Percentiles rank a stretch among this genome's conserved stretches.
Evolutionary conservation across 106 monocot genomes (phyloP).

Genomic region (Xerophyta viscosa): DNA sequence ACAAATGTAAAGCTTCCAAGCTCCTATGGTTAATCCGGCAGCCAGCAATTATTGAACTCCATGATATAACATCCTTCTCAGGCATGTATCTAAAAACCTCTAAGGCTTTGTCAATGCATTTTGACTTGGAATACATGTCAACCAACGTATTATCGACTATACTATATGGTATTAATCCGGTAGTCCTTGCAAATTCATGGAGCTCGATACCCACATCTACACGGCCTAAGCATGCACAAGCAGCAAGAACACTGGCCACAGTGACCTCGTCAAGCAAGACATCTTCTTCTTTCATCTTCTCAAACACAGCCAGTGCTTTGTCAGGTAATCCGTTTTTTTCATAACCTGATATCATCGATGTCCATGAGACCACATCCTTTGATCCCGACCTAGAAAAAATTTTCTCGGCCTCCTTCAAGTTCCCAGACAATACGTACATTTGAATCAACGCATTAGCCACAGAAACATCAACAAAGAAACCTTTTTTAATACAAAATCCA

Average conservation of each 20-base stretch:
- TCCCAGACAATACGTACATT: slow-evolving; percentile 48
- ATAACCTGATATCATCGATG: slow-evolving; percentile 85
- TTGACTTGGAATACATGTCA: slow-evolving; percentile 71
- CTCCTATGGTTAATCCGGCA: slow-evolving; percentile 54
- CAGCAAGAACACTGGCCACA: slow-evolving; percentile 54
- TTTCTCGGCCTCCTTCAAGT: slow-evolving; percentile 43
- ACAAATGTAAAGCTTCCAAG: slow-evolving; percentile 61
- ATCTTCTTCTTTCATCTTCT: slow-evolving; percentile 38
- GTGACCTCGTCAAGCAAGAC: slow-evolving; percentile 60
- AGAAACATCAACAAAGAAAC: slow-evolving; percentile 34
- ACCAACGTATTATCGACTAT: slow-evolving; percentile 62
- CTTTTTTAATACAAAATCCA: slow-evolving; percentile 47
- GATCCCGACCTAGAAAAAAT: slow-evolving; percentile 37
- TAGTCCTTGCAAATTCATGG: slow-evolving; percentile 54
- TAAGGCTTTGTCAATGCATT: slow-evolving; percentile 59
- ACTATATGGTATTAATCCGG: slow-evolving; percentile 31
- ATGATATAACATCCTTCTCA: slow-evolving; percentile 67
- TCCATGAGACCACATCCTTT: slow-evolving; percentile 85
- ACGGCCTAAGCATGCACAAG: slow-evolving; percentile 54
- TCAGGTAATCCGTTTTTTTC: slow-evolving; percentile 58
- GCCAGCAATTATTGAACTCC: slow-evolving; percentile 74
- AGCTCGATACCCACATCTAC: slow-evolving; percentile 54
- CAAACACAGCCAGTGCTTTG: slow-evolving; percentile 51
- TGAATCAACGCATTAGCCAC: slow-evolving; percentile 66
- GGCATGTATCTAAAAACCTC: slow-evolving; percentile 60